Evolutionary conservation across 139 green algal species (phyloP).

Genomic region (Chlorella sp.): DNA sequence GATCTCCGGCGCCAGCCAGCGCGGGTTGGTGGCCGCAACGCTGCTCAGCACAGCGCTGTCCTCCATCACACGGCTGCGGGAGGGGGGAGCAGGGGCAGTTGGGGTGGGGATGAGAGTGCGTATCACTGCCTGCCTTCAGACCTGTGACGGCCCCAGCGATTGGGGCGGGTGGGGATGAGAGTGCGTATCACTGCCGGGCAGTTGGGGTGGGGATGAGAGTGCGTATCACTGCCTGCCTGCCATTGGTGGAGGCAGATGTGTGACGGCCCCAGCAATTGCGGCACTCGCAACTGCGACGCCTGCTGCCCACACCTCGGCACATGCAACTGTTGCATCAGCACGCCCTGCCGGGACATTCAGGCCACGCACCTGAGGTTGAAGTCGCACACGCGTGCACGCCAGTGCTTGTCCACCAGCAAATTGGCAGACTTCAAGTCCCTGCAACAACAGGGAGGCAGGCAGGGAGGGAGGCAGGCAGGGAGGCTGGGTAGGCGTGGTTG

Average conservation of each 20-base stretch:
- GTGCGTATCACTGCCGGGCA: too few species aligned
- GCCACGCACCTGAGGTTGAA: slow-evolving; percentile 52
- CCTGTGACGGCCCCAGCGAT: too few species aligned
- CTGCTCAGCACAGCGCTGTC: slow-evolving; percentile 52
- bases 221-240: too few species aligned
- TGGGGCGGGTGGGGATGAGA: too few species aligned
- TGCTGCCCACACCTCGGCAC: too few species aligned
- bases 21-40: slow-evolving; percentile 61
- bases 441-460: not conserved
- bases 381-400: slow-evolving; percentile 62
- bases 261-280: too few species aligned
- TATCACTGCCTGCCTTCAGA: too few species aligned
- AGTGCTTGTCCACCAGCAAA: slow-evolving; percentile 70
- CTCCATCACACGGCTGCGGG: slow-evolving; percentile 61
- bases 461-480: not conserved
- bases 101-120: too few species aligned
- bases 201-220: too few species aligned
- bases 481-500: not conserved
- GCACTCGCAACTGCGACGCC: not conserved
- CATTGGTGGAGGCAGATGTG: too few species aligned
- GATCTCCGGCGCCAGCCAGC: slow-evolving; percentile 69
- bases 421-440: slow-evolving; percentile 27
- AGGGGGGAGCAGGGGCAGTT: not conserved
- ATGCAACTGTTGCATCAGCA: too few species aligned
- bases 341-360: too few species aligned